Base-by-base conservation (phyloP, 805 yeast genomes). In the Priceomyces melissophilus region DNA sequence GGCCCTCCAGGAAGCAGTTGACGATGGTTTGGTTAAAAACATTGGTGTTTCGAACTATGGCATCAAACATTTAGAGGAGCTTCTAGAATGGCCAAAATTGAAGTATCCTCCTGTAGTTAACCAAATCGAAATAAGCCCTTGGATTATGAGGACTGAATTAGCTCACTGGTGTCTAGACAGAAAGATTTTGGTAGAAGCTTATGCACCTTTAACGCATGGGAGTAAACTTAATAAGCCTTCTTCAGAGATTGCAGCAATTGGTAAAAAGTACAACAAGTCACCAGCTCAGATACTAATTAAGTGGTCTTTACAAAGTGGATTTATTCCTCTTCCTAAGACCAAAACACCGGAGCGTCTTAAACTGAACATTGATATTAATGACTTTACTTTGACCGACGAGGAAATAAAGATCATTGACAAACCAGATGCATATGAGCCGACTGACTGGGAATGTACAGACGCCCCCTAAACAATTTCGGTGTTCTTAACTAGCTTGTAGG, bases 381-480 rank as follows among this genome's bases (percentile, higher is more conserved):
- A 47, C 27, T 61, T 61, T 45, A 58, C 54, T 29, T 49, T 63
- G 37, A 58, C 60, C 4, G 30, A 30, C 1, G 57, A 54, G 13
- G 69, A 63, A 33, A 47, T 61, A 8, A 40, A 30, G 5, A 39
- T 35, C 5, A 48, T 63, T 16, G 59, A 53, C 35, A 65, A 61
- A 41, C 69, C 69, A 2, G 52, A 52, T 17, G 78, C 76, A 1
- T 79, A 83, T 48, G 87, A 81, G 45, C 87, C 87, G 9, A 81
- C 87, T 1, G 88, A 82, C 51, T 83, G 88, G 88, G 88, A 82
- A 53, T 81, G 84, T 43, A 78, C 83, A 3, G 77, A 76, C 48
- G 79, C 78, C 16, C 79, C 82, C 14, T 58, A 43, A 38, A 10
- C 25, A 20, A n/a, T n/a, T 20, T 20, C 4, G 25, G 8, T 20